Conservation (phyloP, 1,139 yeast species). For the Debaryomycetaceae sp. region DNA sequence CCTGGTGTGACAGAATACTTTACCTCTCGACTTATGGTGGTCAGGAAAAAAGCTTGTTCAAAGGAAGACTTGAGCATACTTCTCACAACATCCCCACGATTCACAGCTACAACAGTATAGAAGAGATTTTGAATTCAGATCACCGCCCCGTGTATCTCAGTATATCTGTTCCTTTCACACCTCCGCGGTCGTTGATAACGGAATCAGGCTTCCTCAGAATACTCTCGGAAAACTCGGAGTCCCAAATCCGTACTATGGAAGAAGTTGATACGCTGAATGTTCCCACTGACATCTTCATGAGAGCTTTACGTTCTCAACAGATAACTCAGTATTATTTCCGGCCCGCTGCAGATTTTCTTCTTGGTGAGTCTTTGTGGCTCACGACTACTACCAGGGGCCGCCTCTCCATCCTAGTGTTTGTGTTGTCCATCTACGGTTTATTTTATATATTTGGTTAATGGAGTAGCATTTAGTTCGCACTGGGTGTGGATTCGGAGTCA, state of each 20-base stretch:
- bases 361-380: constrained; percentile 42
- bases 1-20: constrained; percentile 88
- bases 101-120: constrained; percentile 39
- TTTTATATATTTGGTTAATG: background rate
- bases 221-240: constrained; percentile 17
- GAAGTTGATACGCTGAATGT: constrained; percentile 3
- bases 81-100: constrained; percentile 19
- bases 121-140: constrained; percentile 33
- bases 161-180: constrained; percentile 37
- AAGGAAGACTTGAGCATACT: constrained; percentile 2
- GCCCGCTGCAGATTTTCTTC: constrained; percentile 27
- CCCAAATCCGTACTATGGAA: background rate
- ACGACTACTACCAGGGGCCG: constrained; percentile 41
- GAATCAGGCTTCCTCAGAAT: constrained; percentile 40
- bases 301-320: constrained; percentile 38
- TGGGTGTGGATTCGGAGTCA: too few relatives aligned
- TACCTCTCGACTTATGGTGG: constrained; percentile 48
- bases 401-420: constrained; percentile 12
- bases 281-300: constrained; percentile 44
- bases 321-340: constrained; percentile 27
- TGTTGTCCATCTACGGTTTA: constrained; percentile 8
- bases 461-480: background rate
- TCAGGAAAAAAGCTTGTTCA: constrained; percentile 9
- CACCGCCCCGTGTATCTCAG: constrained; percentile 46
- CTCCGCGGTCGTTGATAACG: constrained; percentile 44